Conservation (phyloP, 202 grass and related monocot species). For the Alloteropsis angusta region DNA sequence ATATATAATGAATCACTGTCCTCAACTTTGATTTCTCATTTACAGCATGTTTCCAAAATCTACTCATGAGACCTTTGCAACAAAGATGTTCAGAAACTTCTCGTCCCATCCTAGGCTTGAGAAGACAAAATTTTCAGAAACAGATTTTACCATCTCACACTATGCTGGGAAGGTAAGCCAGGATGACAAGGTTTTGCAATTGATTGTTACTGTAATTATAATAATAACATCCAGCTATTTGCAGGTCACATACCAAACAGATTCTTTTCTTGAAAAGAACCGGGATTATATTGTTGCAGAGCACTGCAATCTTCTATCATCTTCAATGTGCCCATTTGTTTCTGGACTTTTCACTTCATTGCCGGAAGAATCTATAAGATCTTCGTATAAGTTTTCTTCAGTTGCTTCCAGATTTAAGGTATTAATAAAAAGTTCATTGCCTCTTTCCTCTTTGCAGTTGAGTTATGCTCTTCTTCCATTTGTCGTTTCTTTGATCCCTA, state of each 20-base stretch:
- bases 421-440: neutral
- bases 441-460: neutral
- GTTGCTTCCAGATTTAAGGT: conserved; percentile 99
- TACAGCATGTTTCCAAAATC: conserved; percentile 95
- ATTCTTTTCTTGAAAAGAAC: conserved; percentile 97
- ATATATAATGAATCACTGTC: neutral
- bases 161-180: conserved; percentile 89
- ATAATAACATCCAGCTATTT: conserved; percentile 8
- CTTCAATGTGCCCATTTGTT: conserved; percentile 75
- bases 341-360: conserved; percentile 78
- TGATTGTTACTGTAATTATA: conserved; percentile 1
- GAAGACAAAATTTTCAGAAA: conserved; percentile 95
- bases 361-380: conserved; percentile 89
- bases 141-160: conserved; percentile 92
- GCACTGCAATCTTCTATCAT: conserved; percentile 91
- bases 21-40: conserved; percentile 17
- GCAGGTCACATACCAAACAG: conserved; percentile 90
- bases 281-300: conserved; percentile 96
- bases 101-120: conserved; percentile 75
- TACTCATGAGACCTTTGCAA: conserved; percentile 84
- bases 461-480: neutral
- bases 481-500: no score
- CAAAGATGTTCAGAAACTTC: conserved; percentile 86
- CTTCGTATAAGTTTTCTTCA: conserved; percentile 94
- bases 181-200: conserved; percentile 3